Evolutionary conservation across 2,329 filamentous ascomycete genomes (phyloP).

Genomic region (Botrytis tulipae): DNA sequence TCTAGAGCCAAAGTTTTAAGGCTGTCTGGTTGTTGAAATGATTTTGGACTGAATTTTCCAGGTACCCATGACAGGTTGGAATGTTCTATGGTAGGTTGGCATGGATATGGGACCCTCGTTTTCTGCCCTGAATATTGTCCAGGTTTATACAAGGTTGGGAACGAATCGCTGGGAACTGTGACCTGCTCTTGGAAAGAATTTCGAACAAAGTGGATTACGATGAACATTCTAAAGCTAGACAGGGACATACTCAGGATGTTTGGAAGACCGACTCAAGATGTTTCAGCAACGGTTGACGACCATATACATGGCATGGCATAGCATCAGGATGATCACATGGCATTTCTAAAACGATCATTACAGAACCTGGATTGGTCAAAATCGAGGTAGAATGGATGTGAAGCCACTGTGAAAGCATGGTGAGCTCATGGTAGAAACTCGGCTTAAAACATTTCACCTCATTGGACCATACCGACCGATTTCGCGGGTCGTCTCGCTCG

Average conservation of each 20-base stretch:
- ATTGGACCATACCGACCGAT: constrained; percentile 18
- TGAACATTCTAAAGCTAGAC: constrained; percentile 15
- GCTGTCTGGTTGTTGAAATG: not conserved
- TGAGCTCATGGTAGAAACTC: constrained; percentile 20
- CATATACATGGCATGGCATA: constrained; percentile 14
- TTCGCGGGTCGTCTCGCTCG: constrained; percentile 17
- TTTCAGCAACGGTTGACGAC: constrained; percentile 22
- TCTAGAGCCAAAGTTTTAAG: constrained; percentile 7
- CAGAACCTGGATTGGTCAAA: constrained; percentile 10
- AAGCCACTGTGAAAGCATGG: constrained; percentile 14
- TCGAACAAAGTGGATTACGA: constrained; percentile 21
- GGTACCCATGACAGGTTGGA: constrained; percentile 13
- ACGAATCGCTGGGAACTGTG: constrained; percentile 26
- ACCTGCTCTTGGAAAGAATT: constrained; percentile 18
- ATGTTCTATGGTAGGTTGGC: constrained; percentile 14
- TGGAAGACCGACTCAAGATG: constrained; percentile 21
- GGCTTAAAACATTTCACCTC: not conserved
- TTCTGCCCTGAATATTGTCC: constrained; percentile 17
- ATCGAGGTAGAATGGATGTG: constrained; percentile 15
- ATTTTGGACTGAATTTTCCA: not conserved
- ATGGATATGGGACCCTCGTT: constrained; percentile 12
- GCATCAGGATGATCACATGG: constrained; percentile 9
- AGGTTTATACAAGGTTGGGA: constrained; percentile 20
- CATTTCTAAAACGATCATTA: not conserved
- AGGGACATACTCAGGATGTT: constrained; percentile 13